Evolutionary conservation across 306 rosid genomes (phyloP).

Genomic region (Lagenaria siceraria): DNA sequence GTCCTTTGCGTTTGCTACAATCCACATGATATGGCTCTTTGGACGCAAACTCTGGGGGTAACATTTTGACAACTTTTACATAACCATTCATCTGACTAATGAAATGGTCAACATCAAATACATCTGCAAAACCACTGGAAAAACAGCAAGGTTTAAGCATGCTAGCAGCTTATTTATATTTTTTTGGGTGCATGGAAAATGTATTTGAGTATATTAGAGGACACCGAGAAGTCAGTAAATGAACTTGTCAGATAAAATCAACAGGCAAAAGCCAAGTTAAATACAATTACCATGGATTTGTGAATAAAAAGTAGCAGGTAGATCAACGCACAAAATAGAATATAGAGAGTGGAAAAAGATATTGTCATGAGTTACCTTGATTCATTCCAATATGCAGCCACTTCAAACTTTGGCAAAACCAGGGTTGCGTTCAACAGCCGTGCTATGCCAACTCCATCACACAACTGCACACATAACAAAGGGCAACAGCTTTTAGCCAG

Average conservation of each 20-base stretch:
- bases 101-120: conserved; percentile 78
- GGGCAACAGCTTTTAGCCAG: conserved; percentile 11
- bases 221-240: not conserved
- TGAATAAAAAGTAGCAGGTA: not conserved
- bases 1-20: conserved; percentile 91
- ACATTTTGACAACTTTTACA: conserved; percentile 54
- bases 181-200: not conserved
- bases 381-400: conserved; percentile 90
- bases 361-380: conserved; percentile 36
- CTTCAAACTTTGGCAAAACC: conserved; percentile 87
- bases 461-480: conserved; percentile 42
- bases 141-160: conserved; percentile 13
- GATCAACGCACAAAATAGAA: not conserved
- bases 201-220: not conserved
- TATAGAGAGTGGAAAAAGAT: not conserved
- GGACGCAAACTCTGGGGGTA: conserved; percentile 52
- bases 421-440: conserved; percentile 74
- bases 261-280: not conserved
- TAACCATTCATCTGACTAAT: conserved; percentile 55
- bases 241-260: not conserved
- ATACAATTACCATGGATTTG: not conserved
- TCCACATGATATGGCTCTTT: conserved; percentile 66
- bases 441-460: conserved; percentile 92
- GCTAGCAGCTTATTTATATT: not conserved
- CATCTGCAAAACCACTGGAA: conserved; percentile 83